Evolutionary conservation across 2,329 filamentous ascomycete species (phyloP).

Genomic region (Fusarium heterosporum): DNA sequence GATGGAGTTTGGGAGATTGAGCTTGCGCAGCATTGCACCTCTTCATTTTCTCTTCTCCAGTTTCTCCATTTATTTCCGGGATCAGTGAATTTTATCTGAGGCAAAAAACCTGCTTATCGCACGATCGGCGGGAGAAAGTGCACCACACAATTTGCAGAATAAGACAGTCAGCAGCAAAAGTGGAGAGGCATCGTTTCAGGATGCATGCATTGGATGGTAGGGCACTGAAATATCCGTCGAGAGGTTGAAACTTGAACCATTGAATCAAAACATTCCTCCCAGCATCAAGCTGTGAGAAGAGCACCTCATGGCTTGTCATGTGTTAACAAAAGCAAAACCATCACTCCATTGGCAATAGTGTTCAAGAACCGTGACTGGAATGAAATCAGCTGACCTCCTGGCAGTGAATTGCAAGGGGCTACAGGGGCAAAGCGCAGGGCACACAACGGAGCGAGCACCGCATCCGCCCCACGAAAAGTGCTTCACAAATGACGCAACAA

Average conservation of each 20-base stretch:
- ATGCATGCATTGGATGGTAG: background rate
- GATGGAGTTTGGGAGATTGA: constrained; percentile 7
- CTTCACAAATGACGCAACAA: constrained; percentile 28
- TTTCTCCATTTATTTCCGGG: constrained; percentile 19
- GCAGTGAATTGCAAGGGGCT: background rate
- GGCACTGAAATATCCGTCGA: background rate
- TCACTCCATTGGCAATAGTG: background rate
- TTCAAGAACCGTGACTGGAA: constrained; percentile 5
- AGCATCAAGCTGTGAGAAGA: no score
- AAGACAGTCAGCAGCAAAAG: background rate
- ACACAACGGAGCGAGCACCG: background rate
- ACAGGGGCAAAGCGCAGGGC: background rate
- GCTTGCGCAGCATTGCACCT: background rate
- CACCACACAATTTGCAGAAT: background rate
- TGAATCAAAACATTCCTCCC: no score
- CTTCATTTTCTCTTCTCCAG: background rate
- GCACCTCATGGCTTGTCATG: no score
- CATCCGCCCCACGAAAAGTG: constrained; percentile 6
- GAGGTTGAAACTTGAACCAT: no score
- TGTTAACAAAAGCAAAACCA: background rate
- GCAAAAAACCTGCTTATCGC: constrained; percentile 27
- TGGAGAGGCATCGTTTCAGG: constrained; percentile 24
- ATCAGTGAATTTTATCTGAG: background rate
- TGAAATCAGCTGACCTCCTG: background rate
- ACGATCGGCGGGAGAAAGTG: constrained; percentile 26